Evolutionary conservation across 1,284 basidiomycete genomes (phyloP).

Genomic region (Cerioporus squamosus): DNA sequence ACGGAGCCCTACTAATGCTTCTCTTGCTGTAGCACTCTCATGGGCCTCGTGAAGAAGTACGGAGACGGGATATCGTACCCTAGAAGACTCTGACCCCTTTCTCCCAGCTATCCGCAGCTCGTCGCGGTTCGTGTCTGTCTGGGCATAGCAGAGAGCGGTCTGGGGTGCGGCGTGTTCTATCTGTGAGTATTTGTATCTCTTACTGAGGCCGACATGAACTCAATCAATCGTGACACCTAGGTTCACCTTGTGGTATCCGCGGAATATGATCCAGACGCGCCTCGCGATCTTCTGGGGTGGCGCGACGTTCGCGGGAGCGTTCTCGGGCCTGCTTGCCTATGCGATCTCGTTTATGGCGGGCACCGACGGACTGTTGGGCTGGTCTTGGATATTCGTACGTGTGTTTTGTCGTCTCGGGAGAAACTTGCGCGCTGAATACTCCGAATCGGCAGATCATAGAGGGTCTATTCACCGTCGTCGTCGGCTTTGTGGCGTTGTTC

Average conservation of each 20-base stretch:
- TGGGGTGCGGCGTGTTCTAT: constrained; percentile 71
- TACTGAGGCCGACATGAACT: no score
- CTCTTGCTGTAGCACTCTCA: constrained; percentile 57
- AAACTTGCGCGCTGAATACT: not conserved
- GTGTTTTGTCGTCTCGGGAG: not conserved
- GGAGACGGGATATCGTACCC: constrained; percentile 1
- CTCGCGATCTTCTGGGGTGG: constrained; percentile 39
- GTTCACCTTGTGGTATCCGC: constrained; percentile 36
- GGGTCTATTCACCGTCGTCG: constrained; percentile 55
- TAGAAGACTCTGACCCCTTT: not conserved
- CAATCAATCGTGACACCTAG: constrained; percentile 3
- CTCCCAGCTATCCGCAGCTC: constrained; percentile 58
- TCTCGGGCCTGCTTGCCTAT: constrained; percentile 42
- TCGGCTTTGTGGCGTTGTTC: constrained; percentile 51
- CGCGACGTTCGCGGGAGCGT: constrained; percentile 36
- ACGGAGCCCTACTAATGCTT: no score
- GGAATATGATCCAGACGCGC: constrained; percentile 34
- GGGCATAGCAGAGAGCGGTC: constrained; percentile 64
- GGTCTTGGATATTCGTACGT: constrained; percentile 52
- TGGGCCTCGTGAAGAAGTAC: constrained; percentile 66
- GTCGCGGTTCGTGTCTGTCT: constrained; percentile 60
- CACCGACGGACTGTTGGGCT: constrained; percentile 39
- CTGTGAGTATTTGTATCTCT: constrained; percentile 36
- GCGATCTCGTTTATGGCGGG: constrained; percentile 47
- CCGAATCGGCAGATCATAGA: constrained; percentile 54